Evolutionary conservation across 2,329 filamentous ascomycete species (phyloP).

Genomic region (Penicillium carneum): DNA sequence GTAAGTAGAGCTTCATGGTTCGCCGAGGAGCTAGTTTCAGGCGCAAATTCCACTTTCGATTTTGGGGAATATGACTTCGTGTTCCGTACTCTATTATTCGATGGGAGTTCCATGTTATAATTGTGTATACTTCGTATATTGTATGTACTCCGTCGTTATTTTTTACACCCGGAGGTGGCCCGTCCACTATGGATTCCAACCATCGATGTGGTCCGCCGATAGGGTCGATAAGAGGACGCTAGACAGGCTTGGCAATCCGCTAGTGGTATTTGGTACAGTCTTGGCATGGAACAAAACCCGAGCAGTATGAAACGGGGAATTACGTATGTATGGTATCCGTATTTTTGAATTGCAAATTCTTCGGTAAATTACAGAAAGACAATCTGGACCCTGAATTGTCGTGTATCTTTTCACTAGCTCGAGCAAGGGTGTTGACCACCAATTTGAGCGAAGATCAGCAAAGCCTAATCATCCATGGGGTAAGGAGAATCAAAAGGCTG

Average conservation of each 20-base stretch:
- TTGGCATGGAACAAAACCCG: conserved; percentile 3
- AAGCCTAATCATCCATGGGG: not conserved
- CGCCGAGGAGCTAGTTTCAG: conserved; percentile 17
- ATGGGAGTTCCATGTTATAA: not conserved
- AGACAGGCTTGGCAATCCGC: conserved; percentile 5
- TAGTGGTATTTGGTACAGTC: not conserved
- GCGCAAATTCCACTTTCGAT: not conserved
- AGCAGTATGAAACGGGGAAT: not conserved
- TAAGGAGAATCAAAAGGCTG: not conserved
- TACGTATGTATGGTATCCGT: not conserved
- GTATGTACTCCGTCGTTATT: too few relatives aligned
- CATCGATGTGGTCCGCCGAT: conserved; percentile 3
- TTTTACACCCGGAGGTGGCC: not conserved
- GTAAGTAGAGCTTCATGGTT: conserved; percentile 5
- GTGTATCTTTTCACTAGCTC: not conserved
- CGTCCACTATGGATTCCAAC: not conserved
- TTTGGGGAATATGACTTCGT: not conserved
- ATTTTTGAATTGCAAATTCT: conserved; percentile 8
- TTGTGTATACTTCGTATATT: not conserved
- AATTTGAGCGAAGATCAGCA: not conserved
- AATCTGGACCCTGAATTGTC: not conserved
- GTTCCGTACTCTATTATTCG: too few relatives aligned
- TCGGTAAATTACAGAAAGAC: conserved; percentile 2
- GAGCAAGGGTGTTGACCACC: not conserved
- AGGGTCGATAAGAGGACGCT: conserved; percentile 22